Evolutionary conservation across 106 monocot species (phyloP), one percentile per base, ranked within the genome.

Genomic region (Allium cepa): DNA sequence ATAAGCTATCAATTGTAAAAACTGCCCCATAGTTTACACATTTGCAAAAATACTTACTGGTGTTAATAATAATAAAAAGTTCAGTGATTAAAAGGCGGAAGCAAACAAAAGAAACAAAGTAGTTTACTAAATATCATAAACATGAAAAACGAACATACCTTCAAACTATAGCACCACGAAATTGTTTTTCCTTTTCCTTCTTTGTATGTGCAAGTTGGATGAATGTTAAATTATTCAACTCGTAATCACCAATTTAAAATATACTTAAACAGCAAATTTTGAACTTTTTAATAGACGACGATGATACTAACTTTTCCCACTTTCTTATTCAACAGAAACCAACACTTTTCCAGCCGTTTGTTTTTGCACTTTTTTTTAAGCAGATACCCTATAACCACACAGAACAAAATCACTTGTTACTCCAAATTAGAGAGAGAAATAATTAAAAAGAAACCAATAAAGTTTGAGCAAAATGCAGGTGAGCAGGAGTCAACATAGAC

Each of bases 321-420:
- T 68, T 94, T 94, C 70, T 90, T 87, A 73, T 94, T 94, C 48
- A 94, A 72, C 59, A 94, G 87, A 81, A 94, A 94, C 94, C 94
- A 94, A 16, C 87, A 59, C 75, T 69, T 90, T 79, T 94, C 94
- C 94, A 94, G 48, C 81, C 78, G 77, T 90, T 90, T 63, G 94
- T 77, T 74, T 94, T 94, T 60, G 87, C 78, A 83, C 94, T n/a
- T 94, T 73, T 79, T 94, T 63, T 94, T 94, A 59, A 85, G 71
- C 27, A 94, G 56, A 53, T 71, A 84, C 18, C 87, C 87, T 87
- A 56, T 5, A 9, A 59, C 14, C n/a, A n/a, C 59, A 62, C 46
- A 28, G 11, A 11, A 62, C 4, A 22, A 62, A 62, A 59, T 10
- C 8, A 62, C 27, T 15, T 0, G 36, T 8, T 62, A 62, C 22